Evolutionary conservation across 148 eudicot species (phyloP).

Genomic region (Vaccinium vitisidaea): DNA sequence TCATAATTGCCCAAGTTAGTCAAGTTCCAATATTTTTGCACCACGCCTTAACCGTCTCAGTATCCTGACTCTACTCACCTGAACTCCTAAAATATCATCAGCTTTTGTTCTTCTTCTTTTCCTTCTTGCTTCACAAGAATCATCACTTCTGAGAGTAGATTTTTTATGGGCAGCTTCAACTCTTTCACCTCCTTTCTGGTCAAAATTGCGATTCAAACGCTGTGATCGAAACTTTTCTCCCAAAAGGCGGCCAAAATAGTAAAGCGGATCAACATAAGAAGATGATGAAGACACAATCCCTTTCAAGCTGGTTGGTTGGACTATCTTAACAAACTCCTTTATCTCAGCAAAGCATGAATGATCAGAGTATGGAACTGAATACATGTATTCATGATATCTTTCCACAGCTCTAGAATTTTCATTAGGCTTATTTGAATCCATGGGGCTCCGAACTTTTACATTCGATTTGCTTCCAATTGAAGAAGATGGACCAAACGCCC

Average conservation of each 20-base stretch:
- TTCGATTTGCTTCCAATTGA: constrained; percentile 16
- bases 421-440: constrained; percentile 11
- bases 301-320: constrained; percentile 53
- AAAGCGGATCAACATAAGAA: constrained; percentile 54
- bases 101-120: constrained; percentile 31
- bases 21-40: constrained; percentile 44
- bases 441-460: constrained; percentile 11
- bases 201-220: constrained; percentile 21
- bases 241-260: constrained; percentile 52
- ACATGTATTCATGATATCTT: constrained; percentile 49
- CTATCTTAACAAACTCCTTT: constrained; percentile 49
- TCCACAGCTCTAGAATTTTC: constrained; percentile 37
- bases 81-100: constrained; percentile 31
- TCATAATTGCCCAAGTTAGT: constrained; percentile 21
- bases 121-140: constrained; percentile 19
- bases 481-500: constrained; percentile 25
- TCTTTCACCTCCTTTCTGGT: constrained; percentile 17
- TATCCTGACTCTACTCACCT: constrained; percentile 37
- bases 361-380: constrained; percentile 73
- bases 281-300: constrained; percentile 70
- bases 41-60: constrained; percentile 52
- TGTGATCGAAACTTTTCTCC: constrained; percentile 30
- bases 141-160: constrained; percentile 16
- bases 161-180: constrained; percentile 22
- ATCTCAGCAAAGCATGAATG: constrained; percentile 75